phyloP scores from a whole-genome alignment of 345 rosid species.

The Eutrema yunnanense region DNA sequence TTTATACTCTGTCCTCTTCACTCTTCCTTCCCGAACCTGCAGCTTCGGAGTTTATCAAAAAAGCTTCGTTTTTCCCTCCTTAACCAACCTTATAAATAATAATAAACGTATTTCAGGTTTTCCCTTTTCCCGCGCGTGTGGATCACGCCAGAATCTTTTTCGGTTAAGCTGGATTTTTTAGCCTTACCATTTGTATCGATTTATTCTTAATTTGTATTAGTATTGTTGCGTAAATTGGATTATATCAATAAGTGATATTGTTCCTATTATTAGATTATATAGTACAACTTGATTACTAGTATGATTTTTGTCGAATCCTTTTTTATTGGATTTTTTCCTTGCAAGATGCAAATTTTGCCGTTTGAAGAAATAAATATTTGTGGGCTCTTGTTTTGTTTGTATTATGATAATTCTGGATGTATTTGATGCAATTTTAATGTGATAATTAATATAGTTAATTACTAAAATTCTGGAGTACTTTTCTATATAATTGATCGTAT shows the following conservation, averaged over 20 bases:
- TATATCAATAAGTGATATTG: background rate
- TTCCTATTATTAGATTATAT: background rate
- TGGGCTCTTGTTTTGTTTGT: background rate
- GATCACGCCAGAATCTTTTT: slow-evolving; percentile 14
- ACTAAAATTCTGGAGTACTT: background rate
- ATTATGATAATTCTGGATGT: background rate
- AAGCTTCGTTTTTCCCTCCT: background rate
- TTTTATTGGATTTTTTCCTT: background rate
- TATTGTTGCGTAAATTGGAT: slow-evolving; percentile 18
- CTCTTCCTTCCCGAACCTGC: slow-evolving; percentile 30
- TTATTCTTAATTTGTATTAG: background rate
- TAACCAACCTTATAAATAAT: background rate
- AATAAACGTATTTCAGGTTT: slow-evolving; percentile 9
- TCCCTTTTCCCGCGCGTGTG: slow-evolving; percentile 9
- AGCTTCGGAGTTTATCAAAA: slow-evolving; percentile 15
- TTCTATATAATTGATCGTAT: background rate
- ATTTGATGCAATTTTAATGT: background rate
- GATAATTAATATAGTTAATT: background rate
- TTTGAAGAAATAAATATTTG: background rate
- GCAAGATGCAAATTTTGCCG: background rate
- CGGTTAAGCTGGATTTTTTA: slow-evolving; percentile 23
- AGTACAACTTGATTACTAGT: background rate
- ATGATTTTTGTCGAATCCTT: background rate
- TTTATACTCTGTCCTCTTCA: slow-evolving; percentile 36
- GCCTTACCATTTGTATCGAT: slow-evolving; percentile 1